Evolutionary conservation across 441 rosid genomes (phyloP).

Genomic region (Omphalea diandra): DNA sequence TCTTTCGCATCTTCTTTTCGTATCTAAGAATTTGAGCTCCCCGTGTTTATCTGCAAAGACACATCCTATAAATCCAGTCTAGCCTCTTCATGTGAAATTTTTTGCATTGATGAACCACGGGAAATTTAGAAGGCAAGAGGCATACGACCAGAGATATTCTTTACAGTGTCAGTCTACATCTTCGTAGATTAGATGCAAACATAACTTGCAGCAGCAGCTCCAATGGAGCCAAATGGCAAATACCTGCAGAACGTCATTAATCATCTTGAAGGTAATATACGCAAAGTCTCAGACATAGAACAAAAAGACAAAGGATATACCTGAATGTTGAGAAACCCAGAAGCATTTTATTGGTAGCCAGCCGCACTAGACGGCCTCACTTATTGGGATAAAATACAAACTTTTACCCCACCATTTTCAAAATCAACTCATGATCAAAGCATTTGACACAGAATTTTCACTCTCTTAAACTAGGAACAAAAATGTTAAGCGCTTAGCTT

Average conservation of each 20-base stretch:
- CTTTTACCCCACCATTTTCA: neutral
- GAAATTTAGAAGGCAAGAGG: neutral
- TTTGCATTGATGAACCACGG: neutral
- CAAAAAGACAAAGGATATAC: neutral
- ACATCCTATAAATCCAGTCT: neutral
- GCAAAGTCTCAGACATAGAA: neutral
- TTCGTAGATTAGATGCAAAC: neutral
- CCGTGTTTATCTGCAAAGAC: neutral
- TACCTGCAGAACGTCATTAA: neutral
- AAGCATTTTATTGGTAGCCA: neutral
- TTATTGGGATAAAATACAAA: neutral
- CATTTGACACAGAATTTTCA: neutral
- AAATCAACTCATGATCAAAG: neutral
- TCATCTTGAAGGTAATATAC: neutral
- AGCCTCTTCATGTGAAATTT: neutral
- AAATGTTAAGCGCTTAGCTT: neutral
- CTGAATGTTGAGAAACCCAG: constrained; percentile 1
- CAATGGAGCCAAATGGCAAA: neutral
- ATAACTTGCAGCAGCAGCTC: constrained; percentile 4
- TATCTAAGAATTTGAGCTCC: neutral
- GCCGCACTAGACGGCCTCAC: neutral
- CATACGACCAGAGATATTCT: too few species aligned
- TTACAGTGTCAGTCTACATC: neutral
- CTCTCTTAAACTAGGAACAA: neutral
- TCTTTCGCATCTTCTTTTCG: neutral